Evolutionary conservation across 129 eudicot genomes (phyloP).

Genomic region (Apium graveolens): DNA sequence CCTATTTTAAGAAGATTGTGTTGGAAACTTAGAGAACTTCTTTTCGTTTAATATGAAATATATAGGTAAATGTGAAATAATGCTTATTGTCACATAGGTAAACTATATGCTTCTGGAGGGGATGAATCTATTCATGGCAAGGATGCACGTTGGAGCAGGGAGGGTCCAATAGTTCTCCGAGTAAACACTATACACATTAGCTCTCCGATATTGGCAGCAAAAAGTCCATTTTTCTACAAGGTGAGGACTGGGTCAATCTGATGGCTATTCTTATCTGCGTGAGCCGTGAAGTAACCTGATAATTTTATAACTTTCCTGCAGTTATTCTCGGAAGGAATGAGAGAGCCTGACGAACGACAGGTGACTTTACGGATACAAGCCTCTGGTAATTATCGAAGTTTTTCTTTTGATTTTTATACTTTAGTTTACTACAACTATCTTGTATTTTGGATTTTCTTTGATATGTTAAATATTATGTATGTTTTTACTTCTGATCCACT

Average conservation of each 20-base stretch:
- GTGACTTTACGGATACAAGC: constrained; percentile 57
- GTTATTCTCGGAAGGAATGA: constrained; percentile 81
- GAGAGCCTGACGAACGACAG: constrained; percentile 52
- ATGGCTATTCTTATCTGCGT: background rate
- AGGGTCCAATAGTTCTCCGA: constrained; percentile 28
- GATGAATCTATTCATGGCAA: constrained; percentile 29
- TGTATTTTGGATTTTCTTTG: background rate
- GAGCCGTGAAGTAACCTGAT: background rate
- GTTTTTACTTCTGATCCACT: background rate
- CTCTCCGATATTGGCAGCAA: constrained; percentile 79
- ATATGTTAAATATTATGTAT: background rate
- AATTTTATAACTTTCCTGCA: constrained; percentile 19
- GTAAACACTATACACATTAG: constrained; percentile 66
- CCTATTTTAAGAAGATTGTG: background rate
- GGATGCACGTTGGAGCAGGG: constrained; percentile 38
- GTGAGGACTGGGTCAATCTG: constrained; percentile 27
- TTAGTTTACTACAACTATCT: background rate
- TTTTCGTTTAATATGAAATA: background rate
- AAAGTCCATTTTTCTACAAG: constrained; percentile 82
- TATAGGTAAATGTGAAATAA: background rate
- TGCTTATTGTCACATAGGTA: background rate
- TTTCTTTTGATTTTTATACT: background rate
- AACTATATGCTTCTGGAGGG: constrained; percentile 16
- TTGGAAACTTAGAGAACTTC: background rate
- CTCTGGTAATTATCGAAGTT: constrained; percentile 44